Base-by-base conservation (phyloP, 441 rosid species). In the Kokia cookei region DNA sequence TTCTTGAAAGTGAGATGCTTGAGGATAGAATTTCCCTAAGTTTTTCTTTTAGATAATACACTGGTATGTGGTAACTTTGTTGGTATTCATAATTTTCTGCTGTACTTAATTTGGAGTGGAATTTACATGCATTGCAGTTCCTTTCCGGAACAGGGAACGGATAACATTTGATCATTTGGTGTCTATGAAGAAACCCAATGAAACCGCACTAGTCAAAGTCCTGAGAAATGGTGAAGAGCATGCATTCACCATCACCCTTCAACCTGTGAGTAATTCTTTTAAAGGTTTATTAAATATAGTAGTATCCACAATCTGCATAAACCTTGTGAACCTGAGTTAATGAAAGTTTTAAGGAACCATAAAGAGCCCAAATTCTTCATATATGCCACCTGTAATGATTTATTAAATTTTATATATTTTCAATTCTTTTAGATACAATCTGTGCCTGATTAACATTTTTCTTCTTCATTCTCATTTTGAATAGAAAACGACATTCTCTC, bases 161-260 rank as follows among this genome's bases (percentile, higher is more conserved):
- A 91, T 94, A 69, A 91, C 97, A 78, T 92, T 91, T 70, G 97
- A 92, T 84, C 91, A 94, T 81, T 77, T 94, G 80, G 92, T 90
- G 74, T 92, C 97, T 17, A 92, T 92, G 97, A 94, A 94, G 86
- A 94, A 91, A 84, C 93, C 92, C 59, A 74, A 86, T 60, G 97
- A 91, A 76, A 85, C 86, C 17, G 92, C 92, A 40, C 14, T 83
- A 66, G 63, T 91, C 64, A 82, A 84, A 83, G 86, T 92, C 69
- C 77, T 89, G 84, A 89, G 95, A 84, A 89, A 83, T 71, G 91
- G 90, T 45, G 73, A 77, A 71, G 87, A 88, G 77, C 86, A 85
- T 61, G 95, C 87, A 73, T 81, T 88, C 77, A 73, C 75, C 68
- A 78, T 92, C 78, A 82, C 84, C 63, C 72, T 89, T 66, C 84